Percentiles rank a stretch among this genome's conserved stretches.
Conservation (phyloP, 345 rosid species). For the Eucalyptus viminalis region DNA sequence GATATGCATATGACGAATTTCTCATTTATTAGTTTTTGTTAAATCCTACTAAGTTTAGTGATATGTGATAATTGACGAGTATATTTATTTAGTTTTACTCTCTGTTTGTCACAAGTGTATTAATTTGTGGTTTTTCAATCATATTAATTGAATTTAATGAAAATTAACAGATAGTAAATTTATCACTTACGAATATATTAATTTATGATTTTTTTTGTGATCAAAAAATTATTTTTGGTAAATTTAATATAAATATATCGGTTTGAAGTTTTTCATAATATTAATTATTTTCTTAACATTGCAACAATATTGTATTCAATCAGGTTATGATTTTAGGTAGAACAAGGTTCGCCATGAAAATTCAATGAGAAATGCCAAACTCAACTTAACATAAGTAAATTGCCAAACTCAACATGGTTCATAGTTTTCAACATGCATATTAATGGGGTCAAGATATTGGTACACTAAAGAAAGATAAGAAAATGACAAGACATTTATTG, state of each 20-base stretch:
- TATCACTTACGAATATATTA: no score
- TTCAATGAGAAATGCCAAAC: neutral
- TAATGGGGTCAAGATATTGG: neutral
- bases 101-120: accelerated
- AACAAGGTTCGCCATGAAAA: neutral
- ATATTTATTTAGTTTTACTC: no score
- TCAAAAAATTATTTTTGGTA: no score
- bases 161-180: no score
- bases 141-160: no score
- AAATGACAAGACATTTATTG: neutral
- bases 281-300: neutral
- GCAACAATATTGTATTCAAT: neutral
- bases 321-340: neutral
- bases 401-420: neutral
- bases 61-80: accelerated
- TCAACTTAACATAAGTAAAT: neutral
- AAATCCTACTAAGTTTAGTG: no score
- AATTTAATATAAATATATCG: no score
- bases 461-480: neutral
- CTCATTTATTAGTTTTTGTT: no score
- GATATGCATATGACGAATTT: no score
- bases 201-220: no score
- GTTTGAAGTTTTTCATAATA: no score
- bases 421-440: neutral
- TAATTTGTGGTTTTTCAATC: no score